A percentile compares a stretch with the other conserved stretches of the same genome.
These are phyloP conservation scores for Calamus simplicifolius DNA, from an alignment of 176 grass and related monocot genomes.

Conservation along the genomic window DNA sequence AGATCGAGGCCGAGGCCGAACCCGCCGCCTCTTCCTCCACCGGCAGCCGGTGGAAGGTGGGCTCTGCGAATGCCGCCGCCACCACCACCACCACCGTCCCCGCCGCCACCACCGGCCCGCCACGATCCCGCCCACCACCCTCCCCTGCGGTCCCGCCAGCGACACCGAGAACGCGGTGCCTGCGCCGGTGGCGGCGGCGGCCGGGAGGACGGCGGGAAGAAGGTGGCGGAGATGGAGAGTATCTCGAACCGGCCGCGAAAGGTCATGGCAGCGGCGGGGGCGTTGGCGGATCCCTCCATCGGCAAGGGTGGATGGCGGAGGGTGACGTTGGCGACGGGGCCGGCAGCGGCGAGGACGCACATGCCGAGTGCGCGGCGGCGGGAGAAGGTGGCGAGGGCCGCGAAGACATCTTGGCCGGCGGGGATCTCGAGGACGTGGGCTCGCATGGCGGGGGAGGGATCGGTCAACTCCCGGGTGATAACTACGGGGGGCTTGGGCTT, in stretches of 20 bases:
- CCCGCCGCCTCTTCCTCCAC: conserved; percentile 47
- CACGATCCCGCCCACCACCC: conserved; percentile 70
- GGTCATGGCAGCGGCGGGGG: conserved; percentile 6
- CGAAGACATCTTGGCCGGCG: conserved; percentile 54
- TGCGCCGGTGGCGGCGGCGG: background rate
- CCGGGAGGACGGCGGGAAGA: conserved; percentile 42
- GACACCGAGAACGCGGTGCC: conserved; percentile 31
- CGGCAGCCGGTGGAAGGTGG: conserved; percentile 86
- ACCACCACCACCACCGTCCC: conserved; percentile 62
- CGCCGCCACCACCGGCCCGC: conserved; percentile 54
- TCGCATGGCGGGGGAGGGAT: conserved; percentile 61
- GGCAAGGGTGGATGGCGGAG: conserved; percentile 35
- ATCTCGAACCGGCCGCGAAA: conserved; percentile 77
- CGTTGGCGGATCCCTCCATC: background rate
- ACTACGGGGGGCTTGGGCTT: conserved; percentile 78
- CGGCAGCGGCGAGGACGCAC: conserved; percentile 67
- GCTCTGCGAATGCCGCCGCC: conserved; percentile 62
- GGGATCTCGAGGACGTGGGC: conserved; percentile 89
- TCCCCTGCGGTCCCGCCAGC: conserved; percentile 77
- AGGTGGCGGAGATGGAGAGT: conserved; percentile 79
- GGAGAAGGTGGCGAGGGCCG: conserved; percentile 51
- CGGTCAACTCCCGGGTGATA: conserved; percentile 57
- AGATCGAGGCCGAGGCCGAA: conserved; percentile 43
- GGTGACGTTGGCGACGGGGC: conserved; percentile 61
- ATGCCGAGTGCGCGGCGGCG: conserved; percentile 45